phyloP scores from a whole-genome alignment of 148 eudicot genomes.

The Camellia sinensis region DNA sequence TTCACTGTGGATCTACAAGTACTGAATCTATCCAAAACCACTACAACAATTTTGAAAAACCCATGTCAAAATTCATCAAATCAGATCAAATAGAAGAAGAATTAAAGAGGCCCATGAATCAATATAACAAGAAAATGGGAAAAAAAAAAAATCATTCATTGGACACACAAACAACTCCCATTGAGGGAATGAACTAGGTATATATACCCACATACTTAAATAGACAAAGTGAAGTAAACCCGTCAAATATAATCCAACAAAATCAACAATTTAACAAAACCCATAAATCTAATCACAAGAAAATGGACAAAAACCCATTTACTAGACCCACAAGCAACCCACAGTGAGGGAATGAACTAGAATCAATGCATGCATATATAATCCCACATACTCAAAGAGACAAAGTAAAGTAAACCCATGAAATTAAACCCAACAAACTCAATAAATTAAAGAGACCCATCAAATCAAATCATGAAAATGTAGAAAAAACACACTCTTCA shows the following conservation, averaged over 20 bases:
- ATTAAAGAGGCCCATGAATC: slow-evolving; percentile 16
- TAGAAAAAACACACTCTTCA: no score
- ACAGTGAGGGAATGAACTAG: not conserved
- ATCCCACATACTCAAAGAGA: no score
- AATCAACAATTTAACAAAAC: not conserved
- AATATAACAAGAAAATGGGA: not conserved
- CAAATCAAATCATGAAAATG: no score
- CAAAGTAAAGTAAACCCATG: not conserved
- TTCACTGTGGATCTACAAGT: slow-evolving; percentile 59
- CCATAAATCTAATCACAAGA: not conserved
- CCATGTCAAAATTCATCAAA: slow-evolving; percentile 6
- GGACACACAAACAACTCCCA: not conserved
- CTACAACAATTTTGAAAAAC: slow-evolving; percentile 34
- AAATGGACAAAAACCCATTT: not conserved
- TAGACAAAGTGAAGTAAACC: not conserved
- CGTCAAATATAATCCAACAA: slow-evolving; percentile 6
- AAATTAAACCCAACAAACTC: no score
- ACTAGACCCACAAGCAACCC: not conserved
- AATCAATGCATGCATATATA: not conserved
- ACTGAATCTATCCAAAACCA: slow-evolving; percentile 69
- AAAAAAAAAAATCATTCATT: not conserved
- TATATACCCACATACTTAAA: not conserved
- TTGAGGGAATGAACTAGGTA: no score
- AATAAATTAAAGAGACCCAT: no score
- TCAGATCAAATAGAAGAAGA: slow-evolving; percentile 10